phyloP scores from a whole-genome alignment of 495 filamentous ascomycete genomes.

The Penicillium silybi region DNA sequence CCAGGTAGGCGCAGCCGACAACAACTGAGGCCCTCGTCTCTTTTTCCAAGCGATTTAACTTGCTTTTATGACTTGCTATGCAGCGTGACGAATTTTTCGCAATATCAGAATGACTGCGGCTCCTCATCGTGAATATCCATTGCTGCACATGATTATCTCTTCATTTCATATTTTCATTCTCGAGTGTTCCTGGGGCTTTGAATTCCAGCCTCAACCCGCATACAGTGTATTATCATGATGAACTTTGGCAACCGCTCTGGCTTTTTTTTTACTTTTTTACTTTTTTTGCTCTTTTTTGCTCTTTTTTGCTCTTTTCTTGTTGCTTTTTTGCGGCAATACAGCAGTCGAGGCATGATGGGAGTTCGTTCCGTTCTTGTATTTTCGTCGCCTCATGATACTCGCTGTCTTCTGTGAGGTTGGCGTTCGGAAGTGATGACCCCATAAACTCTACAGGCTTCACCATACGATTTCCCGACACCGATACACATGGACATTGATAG shows the following conservation, averaged over 20 bases:
- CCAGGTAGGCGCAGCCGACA: constrained; percentile 36
- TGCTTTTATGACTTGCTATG: constrained; percentile 18
- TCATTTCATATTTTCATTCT: neutral
- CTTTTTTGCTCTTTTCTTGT: neutral
- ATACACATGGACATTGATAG: neutral
- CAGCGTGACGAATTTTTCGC: constrained; percentile 13
- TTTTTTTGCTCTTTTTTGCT: neutral
- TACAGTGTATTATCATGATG: constrained; percentile 10
- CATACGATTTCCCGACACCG: neutral
- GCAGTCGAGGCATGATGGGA: constrained; percentile 13
- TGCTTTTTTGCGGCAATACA: neutral
- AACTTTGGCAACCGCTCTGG: neutral
- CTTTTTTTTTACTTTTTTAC: neutral
- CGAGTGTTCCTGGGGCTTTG: neutral
- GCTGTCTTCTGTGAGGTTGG: neutral
- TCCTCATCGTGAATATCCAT: constrained; percentile 1
- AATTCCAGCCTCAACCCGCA: neutral
- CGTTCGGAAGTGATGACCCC: neutral
- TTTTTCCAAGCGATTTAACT: neutral
- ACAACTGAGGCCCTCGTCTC: neutral
- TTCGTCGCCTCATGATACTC: constrained; percentile 5
- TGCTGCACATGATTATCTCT: neutral
- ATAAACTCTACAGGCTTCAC: neutral
- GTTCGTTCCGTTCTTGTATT: constrained; percentile 7
- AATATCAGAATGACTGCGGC: neutral